phyloP scores from a whole-genome alignment of 345 rosid genomes.

The Ailanthus altissimus region DNA sequence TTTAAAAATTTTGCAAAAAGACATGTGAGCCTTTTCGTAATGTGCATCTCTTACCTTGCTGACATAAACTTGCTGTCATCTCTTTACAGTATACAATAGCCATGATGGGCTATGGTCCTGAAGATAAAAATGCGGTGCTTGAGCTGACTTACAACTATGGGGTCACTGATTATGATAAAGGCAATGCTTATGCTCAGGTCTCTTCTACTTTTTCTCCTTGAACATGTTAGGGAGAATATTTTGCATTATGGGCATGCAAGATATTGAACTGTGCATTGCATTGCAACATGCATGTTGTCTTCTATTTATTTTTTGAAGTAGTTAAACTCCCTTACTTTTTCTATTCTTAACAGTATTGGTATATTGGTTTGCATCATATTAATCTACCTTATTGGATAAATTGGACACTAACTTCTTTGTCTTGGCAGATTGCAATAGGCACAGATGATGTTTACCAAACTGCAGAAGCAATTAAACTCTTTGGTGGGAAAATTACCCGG shows the following conservation, averaged over 20 bases:
- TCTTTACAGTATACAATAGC: constrained; percentile 70
- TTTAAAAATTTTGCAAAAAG: background rate
- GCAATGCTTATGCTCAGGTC: constrained; percentile 94
- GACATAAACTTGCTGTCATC: constrained; percentile 6
- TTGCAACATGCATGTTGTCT: background rate
- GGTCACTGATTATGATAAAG: constrained; percentile 82
- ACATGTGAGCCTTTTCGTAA: background rate
- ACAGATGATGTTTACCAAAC: constrained; percentile 96
- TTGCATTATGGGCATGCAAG: background rate
- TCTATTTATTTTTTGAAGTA: no score
- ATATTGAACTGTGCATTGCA: background rate
- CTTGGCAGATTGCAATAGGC: constrained; percentile 86
- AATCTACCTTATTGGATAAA: constrained; percentile 4
- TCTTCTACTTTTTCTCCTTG: background rate
- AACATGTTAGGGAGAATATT: background rate
- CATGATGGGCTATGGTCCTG: constrained; percentile 95
- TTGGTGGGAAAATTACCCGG: constrained; percentile 86
- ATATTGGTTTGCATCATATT: constrained; percentile 6
- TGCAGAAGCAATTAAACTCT: constrained; percentile 79
- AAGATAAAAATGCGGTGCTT: constrained; percentile 77
- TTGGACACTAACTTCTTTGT: constrained; percentile 13
- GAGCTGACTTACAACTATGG: constrained; percentile 96
- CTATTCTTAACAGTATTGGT: constrained; percentile 3
- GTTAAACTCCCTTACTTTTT: background rate
- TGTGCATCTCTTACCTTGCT: constrained; percentile 9